phyloP scores from a whole-genome alignment of 1,139 yeast species.

The Diutina scorzettiae region DNA sequence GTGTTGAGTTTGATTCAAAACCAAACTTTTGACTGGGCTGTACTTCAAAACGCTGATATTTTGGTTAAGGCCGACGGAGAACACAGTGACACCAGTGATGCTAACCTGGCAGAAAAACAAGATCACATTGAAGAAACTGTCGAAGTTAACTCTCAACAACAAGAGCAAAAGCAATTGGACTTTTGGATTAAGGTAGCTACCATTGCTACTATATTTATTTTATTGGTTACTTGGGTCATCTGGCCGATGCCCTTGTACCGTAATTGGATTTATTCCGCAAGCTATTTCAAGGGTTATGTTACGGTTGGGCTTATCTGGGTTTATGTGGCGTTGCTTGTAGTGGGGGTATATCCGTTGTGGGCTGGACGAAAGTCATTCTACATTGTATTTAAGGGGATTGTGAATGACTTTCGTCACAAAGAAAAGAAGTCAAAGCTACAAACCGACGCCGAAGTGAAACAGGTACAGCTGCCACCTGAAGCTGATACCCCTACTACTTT shows the following conservation, averaged over 20 bases:
- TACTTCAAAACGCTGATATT: constrained; percentile 15
- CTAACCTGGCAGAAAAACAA: not conserved
- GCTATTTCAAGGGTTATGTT: constrained; percentile 31
- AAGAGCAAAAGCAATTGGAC: constrained; percentile 11
- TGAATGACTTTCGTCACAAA: constrained; percentile 6
- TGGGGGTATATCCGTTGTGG: constrained; percentile 27
- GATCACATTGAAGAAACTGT: constrained; percentile 7
- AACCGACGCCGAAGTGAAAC: too few species aligned
- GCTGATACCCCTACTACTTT: too few species aligned
- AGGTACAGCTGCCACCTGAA: too few species aligned
- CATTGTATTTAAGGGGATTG: constrained; percentile 15
- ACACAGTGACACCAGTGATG: constrained; percentile 7
- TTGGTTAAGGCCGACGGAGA: constrained; percentile 11
- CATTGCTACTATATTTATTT: constrained; percentile 16
- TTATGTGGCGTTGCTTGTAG: constrained; percentile 18
- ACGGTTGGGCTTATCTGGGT: constrained; percentile 28
- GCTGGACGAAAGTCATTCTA: constrained; percentile 21
- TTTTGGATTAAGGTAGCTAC: constrained; percentile 20
- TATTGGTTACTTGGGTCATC: constrained; percentile 25
- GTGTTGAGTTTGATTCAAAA: constrained; percentile 16
- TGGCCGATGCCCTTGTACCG: constrained; percentile 39
- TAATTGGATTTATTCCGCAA: constrained; percentile 26
- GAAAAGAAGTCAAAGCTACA: not conserved
- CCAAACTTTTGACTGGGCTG: constrained; percentile 22
- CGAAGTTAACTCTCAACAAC: constrained; percentile 7